These are phyloP conservation scores for Neonectria punicea DNA, from an alignment of 2,329 filamentous ascomycete species.

Conservation along the genomic window DNA sequence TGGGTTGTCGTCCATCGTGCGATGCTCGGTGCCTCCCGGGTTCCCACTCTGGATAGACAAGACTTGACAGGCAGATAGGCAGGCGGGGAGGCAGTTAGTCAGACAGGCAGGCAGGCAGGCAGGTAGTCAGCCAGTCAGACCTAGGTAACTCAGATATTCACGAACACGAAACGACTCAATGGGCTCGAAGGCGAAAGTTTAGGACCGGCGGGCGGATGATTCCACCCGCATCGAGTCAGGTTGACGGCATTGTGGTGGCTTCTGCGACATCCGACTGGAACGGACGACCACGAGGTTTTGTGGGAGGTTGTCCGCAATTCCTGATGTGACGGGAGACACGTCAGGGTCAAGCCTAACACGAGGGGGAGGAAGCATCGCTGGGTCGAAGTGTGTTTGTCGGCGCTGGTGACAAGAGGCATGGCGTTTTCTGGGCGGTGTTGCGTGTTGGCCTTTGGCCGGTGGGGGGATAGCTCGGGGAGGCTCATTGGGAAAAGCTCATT, in stretches of 20 bases:
- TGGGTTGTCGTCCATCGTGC: neutral
- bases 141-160: neutral
- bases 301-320: constrained; percentile 8
- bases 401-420: neutral
- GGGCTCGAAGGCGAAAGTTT: constrained; percentile 2
- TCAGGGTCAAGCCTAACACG: constrained; percentile 14
- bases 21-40: neutral
- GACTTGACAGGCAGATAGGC: too few relatives aligned
- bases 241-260: constrained; percentile 7
- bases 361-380: neutral
- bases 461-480: neutral
- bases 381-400: too few relatives aligned
- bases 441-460: neutral
- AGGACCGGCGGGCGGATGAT: constrained; percentile 10
- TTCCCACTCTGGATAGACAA: neutral
- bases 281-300: constrained; percentile 10
- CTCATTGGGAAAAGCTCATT: neutral
- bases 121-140: too few relatives aligned
- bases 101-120: too few relatives aligned
- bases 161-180: constrained; percentile 4
- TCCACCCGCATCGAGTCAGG: constrained; percentile 8
- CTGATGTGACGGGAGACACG: constrained; percentile 16
- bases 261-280: constrained; percentile 1
- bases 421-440: neutral
- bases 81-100: too few relatives aligned